These are phyloP conservation scores for Acanthochlamys bracteata DNA, from an alignment of 106 monocot species.

Conservation along the genomic window DNA sequence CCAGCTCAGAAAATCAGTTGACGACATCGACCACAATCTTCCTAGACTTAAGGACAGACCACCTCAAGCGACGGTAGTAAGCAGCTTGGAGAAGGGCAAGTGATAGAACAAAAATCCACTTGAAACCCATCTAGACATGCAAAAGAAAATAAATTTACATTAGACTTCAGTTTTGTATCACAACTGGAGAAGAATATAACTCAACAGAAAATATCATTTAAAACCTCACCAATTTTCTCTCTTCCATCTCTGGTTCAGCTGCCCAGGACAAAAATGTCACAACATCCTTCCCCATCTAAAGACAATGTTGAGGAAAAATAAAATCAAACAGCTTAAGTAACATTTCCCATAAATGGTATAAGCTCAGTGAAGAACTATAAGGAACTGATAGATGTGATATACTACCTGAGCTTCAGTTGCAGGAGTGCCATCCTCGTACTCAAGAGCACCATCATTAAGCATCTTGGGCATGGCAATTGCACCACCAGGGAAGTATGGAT, in stretches of 20 bases:
- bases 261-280: constrained; percentile 93
- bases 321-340: neutral
- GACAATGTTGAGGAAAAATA: neutral
- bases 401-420: constrained; percentile 86
- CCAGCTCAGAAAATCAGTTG: constrained; percentile 29
- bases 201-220: neutral
- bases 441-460: constrained; percentile 92
- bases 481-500: constrained; percentile 96
- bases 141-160: neutral
- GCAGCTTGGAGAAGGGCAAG: constrained; percentile 88
- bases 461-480: constrained; percentile 98
- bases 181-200: neutral
- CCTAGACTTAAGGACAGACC: constrained; percentile 72
- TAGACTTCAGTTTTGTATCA: neutral
- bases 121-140: constrained; percentile 72
- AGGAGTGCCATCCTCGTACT: constrained; percentile 95
- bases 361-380: too few species aligned
- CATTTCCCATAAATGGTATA: neutral
- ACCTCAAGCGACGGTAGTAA: constrained; percentile 68
- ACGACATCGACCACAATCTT: constrained; percentile 70
- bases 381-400: neutral
- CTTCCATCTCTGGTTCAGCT: constrained; percentile 92
- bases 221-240: constrained; percentile 71
- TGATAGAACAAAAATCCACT: constrained; percentile 76
- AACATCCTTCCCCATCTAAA: constrained; percentile 96